A percentile compares a stretch with the other conserved stretches of the same genome.
Conservation (phyloP, 2,329 filamentous ascomycete genomes). For the Aschersonia sp. region DNA sequence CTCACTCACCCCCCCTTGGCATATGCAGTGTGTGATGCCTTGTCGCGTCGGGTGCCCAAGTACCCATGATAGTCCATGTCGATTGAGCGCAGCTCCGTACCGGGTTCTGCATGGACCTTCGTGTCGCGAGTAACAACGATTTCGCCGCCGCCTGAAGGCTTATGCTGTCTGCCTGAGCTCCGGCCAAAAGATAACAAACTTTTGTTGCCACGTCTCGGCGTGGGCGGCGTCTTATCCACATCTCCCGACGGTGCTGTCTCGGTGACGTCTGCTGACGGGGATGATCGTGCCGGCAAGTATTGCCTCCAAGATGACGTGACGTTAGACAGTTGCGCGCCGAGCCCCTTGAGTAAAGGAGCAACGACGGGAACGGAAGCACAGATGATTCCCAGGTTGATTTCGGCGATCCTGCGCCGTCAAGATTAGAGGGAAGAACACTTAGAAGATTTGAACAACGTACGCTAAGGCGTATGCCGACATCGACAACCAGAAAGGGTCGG, state of each 20-base stretch:
- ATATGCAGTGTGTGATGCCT: slow-evolving; percentile 1
- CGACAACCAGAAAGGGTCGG: neutral
- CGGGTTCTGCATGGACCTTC: neutral
- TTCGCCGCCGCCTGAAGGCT: neutral
- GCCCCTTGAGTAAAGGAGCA: neutral
- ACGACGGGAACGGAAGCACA: neutral
- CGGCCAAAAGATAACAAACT: neutral
- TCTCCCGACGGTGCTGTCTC: neutral
- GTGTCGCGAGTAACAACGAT: neutral
- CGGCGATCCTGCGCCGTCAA: neutral
- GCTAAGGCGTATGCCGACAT: neutral
- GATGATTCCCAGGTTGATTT: slow-evolving; percentile 1
- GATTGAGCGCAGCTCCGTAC: slow-evolving; percentile 1
- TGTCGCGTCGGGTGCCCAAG: neutral
- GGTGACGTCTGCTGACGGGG: no score
- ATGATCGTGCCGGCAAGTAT: neutral
- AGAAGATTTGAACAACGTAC: neutral
- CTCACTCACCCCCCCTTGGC: neutral
- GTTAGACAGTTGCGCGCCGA: neutral
- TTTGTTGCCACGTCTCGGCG: no score
- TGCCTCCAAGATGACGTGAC: neutral
- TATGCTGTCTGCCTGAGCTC: neutral
- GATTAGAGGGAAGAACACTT: neutral
- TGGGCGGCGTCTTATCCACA: neutral
- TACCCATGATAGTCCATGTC: slow-evolving; percentile 1